Conservation (phyloP, 2,329 filamentous ascomycete species). For the Aspergillus versicolor region DNA sequence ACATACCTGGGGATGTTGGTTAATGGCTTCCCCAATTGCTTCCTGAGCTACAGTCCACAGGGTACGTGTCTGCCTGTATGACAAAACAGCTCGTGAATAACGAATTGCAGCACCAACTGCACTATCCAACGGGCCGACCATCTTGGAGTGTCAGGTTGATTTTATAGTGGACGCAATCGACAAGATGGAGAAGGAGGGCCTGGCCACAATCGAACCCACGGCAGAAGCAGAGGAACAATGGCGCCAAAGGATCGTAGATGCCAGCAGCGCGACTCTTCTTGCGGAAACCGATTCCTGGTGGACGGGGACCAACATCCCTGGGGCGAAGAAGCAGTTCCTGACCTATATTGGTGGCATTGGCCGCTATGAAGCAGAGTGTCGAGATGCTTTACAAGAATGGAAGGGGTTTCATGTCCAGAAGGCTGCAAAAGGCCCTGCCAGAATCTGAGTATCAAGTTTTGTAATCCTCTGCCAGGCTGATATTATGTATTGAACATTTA, state of each 20-base stretch:
- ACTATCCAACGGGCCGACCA: constrained; percentile 55
- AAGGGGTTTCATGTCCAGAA: not conserved
- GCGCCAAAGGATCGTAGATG: constrained; percentile 50
- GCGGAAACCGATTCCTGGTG: constrained; percentile 38
- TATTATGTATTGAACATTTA: too few relatives aligned
- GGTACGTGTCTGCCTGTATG: constrained; percentile 21
- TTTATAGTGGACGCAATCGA: constrained; percentile 57
- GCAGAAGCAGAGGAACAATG: constrained; percentile 50
- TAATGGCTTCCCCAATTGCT: constrained; percentile 50
- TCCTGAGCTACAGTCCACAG: constrained; percentile 56
- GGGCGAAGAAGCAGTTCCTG: constrained; percentile 14
- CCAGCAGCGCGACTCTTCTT: constrained; percentile 50
- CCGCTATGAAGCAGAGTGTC: constrained; percentile 2
- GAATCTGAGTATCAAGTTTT: too few relatives aligned
- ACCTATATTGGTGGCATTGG: constrained; percentile 7
- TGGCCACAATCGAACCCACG: constrained; percentile 54
- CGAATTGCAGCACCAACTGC: constrained; percentile 46
- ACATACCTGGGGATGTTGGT: constrained; percentile 46
- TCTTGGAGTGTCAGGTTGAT: constrained; percentile 54
- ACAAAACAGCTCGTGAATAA: not conserved
- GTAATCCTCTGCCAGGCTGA: too few relatives aligned
- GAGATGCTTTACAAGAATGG: constrained; percentile 1
- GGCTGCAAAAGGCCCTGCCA: not conserved
- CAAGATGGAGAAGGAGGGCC: constrained; percentile 46
- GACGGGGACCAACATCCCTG: constrained; percentile 24